Base-by-base conservation (phyloP, 768 basidiomycete species). In the Lanmaoa rubissima region DNA sequence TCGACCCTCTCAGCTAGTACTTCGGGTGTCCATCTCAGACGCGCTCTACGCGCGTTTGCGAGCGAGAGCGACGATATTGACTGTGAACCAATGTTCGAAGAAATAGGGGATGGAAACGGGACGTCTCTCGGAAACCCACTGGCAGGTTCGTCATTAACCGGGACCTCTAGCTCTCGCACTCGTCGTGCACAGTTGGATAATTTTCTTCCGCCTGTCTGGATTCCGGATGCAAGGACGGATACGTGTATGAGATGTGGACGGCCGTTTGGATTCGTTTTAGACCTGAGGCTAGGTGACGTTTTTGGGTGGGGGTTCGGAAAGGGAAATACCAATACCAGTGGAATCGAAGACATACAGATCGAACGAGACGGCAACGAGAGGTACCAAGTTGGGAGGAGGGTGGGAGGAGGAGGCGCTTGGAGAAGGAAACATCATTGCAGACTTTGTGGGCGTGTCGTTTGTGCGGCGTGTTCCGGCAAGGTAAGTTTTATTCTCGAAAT, bases 141-240 rank as follows among this genome's bases (percentile, higher is more conserved):
- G 39, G 21, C 43, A 26, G 47, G 39, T 45, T 53, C 51, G 12
- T 40, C 60, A 8, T 45, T 11, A 32, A 8, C 26, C 5, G 26
- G 7, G 32, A 45, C 39, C 4, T n/a, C 48, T 48, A 49, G 51
- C 8, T 35, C 53, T n/a, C 61, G 57, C 17, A 55, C 45, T n/a
- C 67, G 62, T 45, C 70, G 70, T 19, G 72, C 70, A 32, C 57
- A 60, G 19, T 32, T 72, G 41, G 68, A 69, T 24, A 67, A 90
- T 70, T 96, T 93, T 76, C 84, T 93, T 1, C 94, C 94, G 5
- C 89, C 94, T 0, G 82, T 96, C 26, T 97, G 94, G 94, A 86
- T 95, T 32, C 92, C 94, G 0, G 92, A 97, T 66, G 82, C 84
- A 57, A 90, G 82, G 69, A 87, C 90, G n/a, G 81, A 82, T 52